Base-by-base conservation (phyloP, 176 grass and related monocot genomes). In the Panicum miliaceum region DNA sequence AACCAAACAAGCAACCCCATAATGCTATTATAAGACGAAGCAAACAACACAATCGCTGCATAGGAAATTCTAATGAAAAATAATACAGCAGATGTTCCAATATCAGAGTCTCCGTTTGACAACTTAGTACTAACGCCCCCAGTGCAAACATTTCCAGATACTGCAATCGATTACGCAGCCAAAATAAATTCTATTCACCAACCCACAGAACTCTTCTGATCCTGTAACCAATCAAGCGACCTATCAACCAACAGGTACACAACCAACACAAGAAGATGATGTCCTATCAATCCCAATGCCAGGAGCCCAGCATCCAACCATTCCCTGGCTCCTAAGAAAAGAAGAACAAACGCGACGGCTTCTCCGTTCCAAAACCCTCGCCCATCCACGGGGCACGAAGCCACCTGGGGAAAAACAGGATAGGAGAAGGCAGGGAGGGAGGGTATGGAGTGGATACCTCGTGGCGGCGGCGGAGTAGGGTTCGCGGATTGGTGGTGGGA, bases 401-500 rank as follows among this genome's bases (percentile, higher is more conserved):
- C 57, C n/a, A 60, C n/a, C n/a, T n/a, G 37, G 57, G n/a, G 0
- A 4, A 48, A 67, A 62, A 8, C 26, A 14, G n/a, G 11, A 72
- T 6, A 35, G n/a, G 12, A 8, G 53, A 19, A 80, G 26, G 59
- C 18, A 48, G 2, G 23, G 40, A 77, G 5, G 15, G 36, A 38
- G 4, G 6, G 13, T 0, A 43, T 35, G 22, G 4, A 14, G 43
- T 26, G 59, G 29, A 37, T 78, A 88, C 86, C 86, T 88, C 86
- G 83, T 83, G 65, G 73, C 35, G 35, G 19, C 32, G 35, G 51
- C 64, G 36, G 23, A 36, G 80, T 76, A 82, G 73, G 79, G 79
- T 82, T 87, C 57, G 41, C 1, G 19, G 78, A 59, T 65, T 81
- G 69, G 79, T 19, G 51, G 53, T 53, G 73, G 73, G 73, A 88